phyloP scores from a whole-genome alignment of 2,329 filamentous ascomycete species.

The Hyphodiscus sp. region DNA sequence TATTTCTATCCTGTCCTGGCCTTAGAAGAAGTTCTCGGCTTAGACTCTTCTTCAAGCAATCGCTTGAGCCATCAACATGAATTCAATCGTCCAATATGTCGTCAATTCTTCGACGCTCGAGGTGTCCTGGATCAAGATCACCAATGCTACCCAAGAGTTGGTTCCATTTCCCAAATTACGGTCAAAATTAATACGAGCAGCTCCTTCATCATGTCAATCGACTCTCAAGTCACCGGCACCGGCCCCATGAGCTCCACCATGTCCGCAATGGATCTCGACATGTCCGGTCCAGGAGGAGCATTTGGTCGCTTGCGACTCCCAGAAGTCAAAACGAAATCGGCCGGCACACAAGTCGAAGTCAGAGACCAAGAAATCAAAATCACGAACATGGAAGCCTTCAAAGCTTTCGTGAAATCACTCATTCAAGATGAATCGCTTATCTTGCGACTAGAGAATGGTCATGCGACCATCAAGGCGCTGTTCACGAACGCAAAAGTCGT shows the following conservation, averaged over 20 bases:
- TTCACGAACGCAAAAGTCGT: conserved; percentile 1
- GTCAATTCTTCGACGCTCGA: conserved; percentile 9
- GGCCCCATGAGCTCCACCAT: conserved; percentile 9
- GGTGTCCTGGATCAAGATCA: conserved; percentile 11
- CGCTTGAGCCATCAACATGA: conserved; percentile 2
- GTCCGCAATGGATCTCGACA: conserved; percentile 8
- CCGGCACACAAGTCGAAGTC: conserved; percentile 6
- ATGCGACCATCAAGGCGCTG: conserved; percentile 7
- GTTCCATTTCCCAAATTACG: not conserved
- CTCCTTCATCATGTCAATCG: conserved; percentile 10
- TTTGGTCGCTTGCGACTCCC: conserved; percentile 10
- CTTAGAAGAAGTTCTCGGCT: not conserved
- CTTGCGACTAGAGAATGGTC: conserved; percentile 6
- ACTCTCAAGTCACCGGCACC: conserved; percentile 5
- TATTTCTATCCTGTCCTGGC: not conserved
- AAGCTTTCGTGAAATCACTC: conserved; percentile 8
- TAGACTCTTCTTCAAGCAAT: not conserved
- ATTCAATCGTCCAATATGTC: conserved; percentile 11
- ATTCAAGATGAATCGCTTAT: conserved; percentile 7
- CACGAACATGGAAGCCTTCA: conserved; percentile 6
- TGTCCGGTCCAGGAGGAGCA: conserved; percentile 4
- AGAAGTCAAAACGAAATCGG: conserved; percentile 6
- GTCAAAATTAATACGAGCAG: not conserved
- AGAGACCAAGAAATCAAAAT: conserved; percentile 9
- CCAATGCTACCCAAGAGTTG: conserved; percentile 12